A percentile compares a stretch with the other conserved stretches of the same genome.
These are phyloP conservation scores for Exophiala bonariae DNA, from an alignment of 2,329 filamentous ascomycete genomes.

Conservation along the genomic window DNA sequence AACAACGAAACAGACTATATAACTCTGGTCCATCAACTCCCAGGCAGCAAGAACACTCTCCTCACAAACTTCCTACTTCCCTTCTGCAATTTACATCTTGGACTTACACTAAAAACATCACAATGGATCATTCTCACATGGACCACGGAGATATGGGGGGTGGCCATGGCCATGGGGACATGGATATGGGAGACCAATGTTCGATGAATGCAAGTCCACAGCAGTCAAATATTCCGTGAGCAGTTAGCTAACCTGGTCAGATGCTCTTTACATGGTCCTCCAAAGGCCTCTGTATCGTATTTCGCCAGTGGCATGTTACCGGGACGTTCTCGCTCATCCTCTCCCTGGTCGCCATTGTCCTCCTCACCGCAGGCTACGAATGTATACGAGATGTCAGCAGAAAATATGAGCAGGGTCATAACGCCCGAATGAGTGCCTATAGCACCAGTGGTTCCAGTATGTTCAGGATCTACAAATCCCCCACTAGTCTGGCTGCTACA, in stretches of 20 bases:
- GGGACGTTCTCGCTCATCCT: constrained; percentile 72
- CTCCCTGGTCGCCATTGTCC: constrained; percentile 78
- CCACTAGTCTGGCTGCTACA: constrained; percentile 3
- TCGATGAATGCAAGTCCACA: constrained; percentile 77
- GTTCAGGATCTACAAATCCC: no score
- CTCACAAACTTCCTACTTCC: no score
- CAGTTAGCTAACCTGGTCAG: constrained; percentile 46
- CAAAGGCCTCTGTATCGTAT: constrained; percentile 91
- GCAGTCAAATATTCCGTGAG: background rate
- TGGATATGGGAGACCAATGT: constrained; percentile 66
- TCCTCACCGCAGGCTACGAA: constrained; percentile 90
- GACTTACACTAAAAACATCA: background rate
- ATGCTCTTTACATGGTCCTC: constrained; percentile 99
- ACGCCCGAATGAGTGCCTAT: constrained; percentile 39
- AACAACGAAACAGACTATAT: no score
- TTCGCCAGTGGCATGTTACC: constrained; percentile 83
- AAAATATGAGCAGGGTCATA: constrained; percentile 66
- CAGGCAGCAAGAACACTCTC: no score
- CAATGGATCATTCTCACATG: constrained; percentile 14
- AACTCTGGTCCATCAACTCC: no score
- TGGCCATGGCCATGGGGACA: constrained; percentile 55
- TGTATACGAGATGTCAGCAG: constrained; percentile 75
- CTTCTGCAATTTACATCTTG: no score
- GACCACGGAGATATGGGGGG: constrained; percentile 44
- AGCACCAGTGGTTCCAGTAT: constrained; percentile 25